Percentiles rank a stretch among this genome's conserved stretches.
These are phyloP conservation scores for Uromyces viciae-fabae DNA, from an alignment of 1,284 basidiomycete species.

Conservation along the genomic window DNA sequence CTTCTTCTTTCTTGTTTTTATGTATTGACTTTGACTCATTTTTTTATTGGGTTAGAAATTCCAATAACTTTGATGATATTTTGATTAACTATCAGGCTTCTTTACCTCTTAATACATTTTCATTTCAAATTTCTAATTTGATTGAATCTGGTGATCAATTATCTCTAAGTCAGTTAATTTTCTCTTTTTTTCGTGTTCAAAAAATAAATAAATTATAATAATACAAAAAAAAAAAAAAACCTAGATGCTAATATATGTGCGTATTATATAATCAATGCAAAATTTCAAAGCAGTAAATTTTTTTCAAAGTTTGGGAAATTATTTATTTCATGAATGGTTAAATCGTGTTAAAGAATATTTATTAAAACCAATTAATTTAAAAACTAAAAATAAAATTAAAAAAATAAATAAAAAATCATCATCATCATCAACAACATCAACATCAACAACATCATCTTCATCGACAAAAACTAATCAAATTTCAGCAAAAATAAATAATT, in stretches of 20 bases:
- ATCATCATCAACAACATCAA: too few relatives aligned
- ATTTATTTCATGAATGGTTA: too few relatives aligned
- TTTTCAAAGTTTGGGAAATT: too few relatives aligned
- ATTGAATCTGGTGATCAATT: not conserved
- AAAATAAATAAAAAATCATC: too few relatives aligned
- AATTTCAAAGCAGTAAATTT: not conserved
- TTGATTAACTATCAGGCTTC: constrained; percentile 13
- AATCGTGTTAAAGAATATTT: too few relatives aligned
- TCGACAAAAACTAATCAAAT: too few relatives aligned
- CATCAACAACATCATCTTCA: too few relatives aligned
- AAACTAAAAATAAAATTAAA: too few relatives aligned
- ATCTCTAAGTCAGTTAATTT: constrained; percentile 12
- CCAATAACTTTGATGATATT: constrained; percentile 4
- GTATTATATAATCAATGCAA: too few relatives aligned
- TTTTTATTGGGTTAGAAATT: not conserved
- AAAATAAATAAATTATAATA: not conserved
- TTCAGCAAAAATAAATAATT: too few relatives aligned
- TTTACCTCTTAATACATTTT: constrained; percentile 15
- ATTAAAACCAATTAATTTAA: too few relatives aligned
- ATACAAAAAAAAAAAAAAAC: not conserved
- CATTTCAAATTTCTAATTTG: constrained; percentile 20
- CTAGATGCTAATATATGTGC: not conserved
- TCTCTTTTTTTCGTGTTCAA: not conserved
- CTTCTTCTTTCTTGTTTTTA: not conserved
- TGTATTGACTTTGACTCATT: not conserved